Base-by-base conservation (phyloP, 352 stramenopile species). In the Phytophthora cajani region DNA sequence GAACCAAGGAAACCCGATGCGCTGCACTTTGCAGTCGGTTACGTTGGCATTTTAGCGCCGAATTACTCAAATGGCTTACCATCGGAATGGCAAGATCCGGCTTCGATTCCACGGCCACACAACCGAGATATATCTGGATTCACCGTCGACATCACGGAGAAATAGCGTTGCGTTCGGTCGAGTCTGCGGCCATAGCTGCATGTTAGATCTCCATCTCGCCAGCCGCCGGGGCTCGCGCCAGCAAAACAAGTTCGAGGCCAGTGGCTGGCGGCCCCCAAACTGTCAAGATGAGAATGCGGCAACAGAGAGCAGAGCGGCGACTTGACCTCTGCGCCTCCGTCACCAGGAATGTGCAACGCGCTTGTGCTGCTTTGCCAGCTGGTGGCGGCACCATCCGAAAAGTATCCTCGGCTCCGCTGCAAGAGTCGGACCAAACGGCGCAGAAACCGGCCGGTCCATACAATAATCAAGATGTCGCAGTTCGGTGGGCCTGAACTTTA, bases 401-500 rank as follows among this genome's bases (percentile, higher is more conserved):
- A 60, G 42, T 32, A 69, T 71, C 55, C 68, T 63, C 42, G 10
- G 58, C 11, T 53, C 40, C 46, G 32, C 47, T 27, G 12, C 71
- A 76, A 38, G 19, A 62, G 36, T 59, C 51, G 44, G 60, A n/a
- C 25, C 42, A 30, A 52, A 25, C 17, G 16, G 14, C 10, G 56
- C 50, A 32, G n/a, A 72, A 65, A 76, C 40, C 30, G 21, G 14
- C 32, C 33, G 33, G 16, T 30, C 5, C 30, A 67, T 76, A 76
- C 69, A 66, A 70, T 62, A 5, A 10, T 11, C 27, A 69, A 76
- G 44, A 69, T 59, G 11, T 57, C 42, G 21, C 7, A 47, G 57
- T 65, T 77, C 64, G 64, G 58, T 73, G 58, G 23, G 52, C 64
- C 59, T 58, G 46, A 40, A 76, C 52, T 76, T 65, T 76, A 72